A percentile compares a stretch with the other conserved stretches of the same genome.
Evolutionary conservation across 1,139 yeast species (phyloP).

Genomic region (Diutina siamensis): DNA sequence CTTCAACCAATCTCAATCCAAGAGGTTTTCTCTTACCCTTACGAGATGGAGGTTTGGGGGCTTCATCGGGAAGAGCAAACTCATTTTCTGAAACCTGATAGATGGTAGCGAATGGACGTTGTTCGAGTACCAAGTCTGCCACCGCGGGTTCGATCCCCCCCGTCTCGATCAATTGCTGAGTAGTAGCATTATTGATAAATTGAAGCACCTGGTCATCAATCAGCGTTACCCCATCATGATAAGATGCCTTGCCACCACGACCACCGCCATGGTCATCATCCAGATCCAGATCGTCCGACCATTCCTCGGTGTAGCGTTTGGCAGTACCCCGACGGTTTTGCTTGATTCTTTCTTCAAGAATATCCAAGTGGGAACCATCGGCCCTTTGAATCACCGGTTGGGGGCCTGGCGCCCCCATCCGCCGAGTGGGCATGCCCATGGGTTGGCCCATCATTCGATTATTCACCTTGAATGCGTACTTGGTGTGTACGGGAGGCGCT

Average conservation of each 20-base stretch:
- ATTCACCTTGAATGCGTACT: constrained; percentile 4
- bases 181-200: constrained; percentile 68
- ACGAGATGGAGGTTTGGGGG: constrained; percentile 13
- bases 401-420: neutral
- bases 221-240: constrained; percentile 31
- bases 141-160: constrained; percentile 59
- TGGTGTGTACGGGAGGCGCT: constrained; percentile 1
- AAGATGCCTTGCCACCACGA: constrained; percentile 26
- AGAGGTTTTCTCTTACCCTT: constrained; percentile 33
- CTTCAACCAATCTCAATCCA: constrained; percentile 71
- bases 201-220: constrained; percentile 58
- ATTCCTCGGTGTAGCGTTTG: constrained; percentile 27
- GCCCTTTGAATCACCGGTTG: constrained; percentile 6
- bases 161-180: constrained; percentile 69
- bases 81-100: constrained; percentile 46
- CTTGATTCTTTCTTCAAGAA: constrained; percentile 26
- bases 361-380: constrained; percentile 28
- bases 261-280: constrained; percentile 30
- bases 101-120: constrained; percentile 59
- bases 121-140: constrained; percentile 48
- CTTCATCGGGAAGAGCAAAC: constrained; percentile 19
- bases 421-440: neutral
- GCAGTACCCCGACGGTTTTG: constrained; percentile 19
- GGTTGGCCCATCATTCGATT: neutral
- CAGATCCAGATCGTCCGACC: constrained; percentile 22